These are phyloP conservation scores for Ceratobasidium sp. DNA, from an alignment of 1,284 basidiomycete species.

Conservation along the genomic window DNA sequence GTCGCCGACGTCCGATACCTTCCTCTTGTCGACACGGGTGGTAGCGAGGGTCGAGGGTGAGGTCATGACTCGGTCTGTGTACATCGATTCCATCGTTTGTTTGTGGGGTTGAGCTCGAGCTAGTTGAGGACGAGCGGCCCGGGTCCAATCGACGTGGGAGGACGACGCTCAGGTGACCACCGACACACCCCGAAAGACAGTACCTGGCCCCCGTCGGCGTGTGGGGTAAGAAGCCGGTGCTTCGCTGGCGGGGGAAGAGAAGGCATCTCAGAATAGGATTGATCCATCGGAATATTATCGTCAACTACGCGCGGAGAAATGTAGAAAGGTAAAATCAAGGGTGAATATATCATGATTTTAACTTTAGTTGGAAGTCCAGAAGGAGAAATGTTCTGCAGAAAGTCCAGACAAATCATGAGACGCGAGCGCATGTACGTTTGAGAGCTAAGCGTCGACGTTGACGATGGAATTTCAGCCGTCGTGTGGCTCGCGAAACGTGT, in stretches of 20 bases:
- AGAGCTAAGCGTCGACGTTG: not conserved
- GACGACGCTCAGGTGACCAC: conserved; percentile 19
- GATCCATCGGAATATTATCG: conserved; percentile 29
- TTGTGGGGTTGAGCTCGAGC: not conserved
- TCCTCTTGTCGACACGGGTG: not conserved
- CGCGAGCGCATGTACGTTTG: not conserved
- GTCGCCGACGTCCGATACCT: not conserved
- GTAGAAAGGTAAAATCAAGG: conserved; percentile 29
- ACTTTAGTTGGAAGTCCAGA: conserved; percentile 5
- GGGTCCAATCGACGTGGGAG: not conserved
- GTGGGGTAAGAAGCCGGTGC: conserved; percentile 27
- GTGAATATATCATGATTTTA: conserved; percentile 16
- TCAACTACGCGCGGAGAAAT: conserved; percentile 1
- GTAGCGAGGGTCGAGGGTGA: conserved; percentile 5
- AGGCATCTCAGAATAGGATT: conserved; percentile 12
- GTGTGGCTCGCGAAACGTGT: conserved; percentile 9
- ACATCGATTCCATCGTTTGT: conserved; percentile 18
- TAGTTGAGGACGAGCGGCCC: conserved; percentile 6
- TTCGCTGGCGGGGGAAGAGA: conserved; percentile 18
- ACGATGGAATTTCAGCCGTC: conserved; percentile 9
- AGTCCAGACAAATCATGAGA: conserved; percentile 10
- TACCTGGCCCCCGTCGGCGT: conserved; percentile 34
- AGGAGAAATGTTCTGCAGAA: not conserved
- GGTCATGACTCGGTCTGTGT: conserved; percentile 6
- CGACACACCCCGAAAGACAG: conserved; percentile 29